Evolutionary conservation across 108 stramenopile species (phyloP), one percentile per base, ranked within the genome.

Genomic region (Nitzschia sp.): DNA sequence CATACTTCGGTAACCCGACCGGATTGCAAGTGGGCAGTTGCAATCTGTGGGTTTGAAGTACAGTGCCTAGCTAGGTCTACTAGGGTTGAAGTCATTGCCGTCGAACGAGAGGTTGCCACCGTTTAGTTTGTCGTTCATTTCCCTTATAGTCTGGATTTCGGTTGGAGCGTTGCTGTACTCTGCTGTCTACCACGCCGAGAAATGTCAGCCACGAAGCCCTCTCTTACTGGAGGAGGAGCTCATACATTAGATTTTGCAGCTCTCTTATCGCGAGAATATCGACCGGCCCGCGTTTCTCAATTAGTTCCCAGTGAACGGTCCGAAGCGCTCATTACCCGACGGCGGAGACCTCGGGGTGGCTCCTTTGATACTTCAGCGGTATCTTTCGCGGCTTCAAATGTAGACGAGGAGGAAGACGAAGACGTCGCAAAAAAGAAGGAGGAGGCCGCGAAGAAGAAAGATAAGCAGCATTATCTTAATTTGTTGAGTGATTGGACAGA

Each of bases 201-300:
- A 9, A 51, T 51, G 49, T 9, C 49, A 19, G 21, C 49, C 4
- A 19, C 19, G n/a, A 51, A 9, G 8, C 21, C 49, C 38, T 9
- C 38, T 6, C 6, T 9, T 9, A 42, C 38, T 9, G 38, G 38
- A 53, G 51, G 21, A 30, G 61, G 42, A 26, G 61, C 38, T 1
- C 42, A 19, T 1, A 33, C 74, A 8, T 46, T 78, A 24, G 84
- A 85, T 57, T 85, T 85, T 72, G 66, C 73, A 17, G 59, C 74
- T 3, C 74, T 85, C 6, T 42, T 85, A 25, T 81, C 79, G 8
- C 63, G 79, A 30, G 80, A 80, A 26, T 77, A 76, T 47, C 73
- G 71, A 27, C 77, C 79, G 2, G 73, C 84, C 5, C 68, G 74
- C 34, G 63, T 81, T 45, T 58, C 76, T 24, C 74, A 59, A 26